Evolutionary conservation across 2,329 filamentous ascomycete genomes (phyloP).

Genomic region (Diaporthe sp.): DNA sequence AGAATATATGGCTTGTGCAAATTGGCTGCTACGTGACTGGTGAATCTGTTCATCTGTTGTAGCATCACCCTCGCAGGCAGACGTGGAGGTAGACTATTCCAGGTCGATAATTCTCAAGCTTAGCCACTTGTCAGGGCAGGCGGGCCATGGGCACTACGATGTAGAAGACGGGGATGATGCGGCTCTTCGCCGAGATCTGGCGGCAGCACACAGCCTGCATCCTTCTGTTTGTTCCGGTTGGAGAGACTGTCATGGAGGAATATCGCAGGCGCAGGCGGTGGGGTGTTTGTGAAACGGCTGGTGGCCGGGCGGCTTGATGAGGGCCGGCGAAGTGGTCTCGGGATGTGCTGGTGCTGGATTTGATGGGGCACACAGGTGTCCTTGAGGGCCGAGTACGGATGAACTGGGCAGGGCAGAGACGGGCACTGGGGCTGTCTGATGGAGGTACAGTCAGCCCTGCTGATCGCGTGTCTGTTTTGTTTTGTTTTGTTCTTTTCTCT

Average conservation of each 20-base stretch:
- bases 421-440: background rate
- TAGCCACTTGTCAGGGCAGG: background rate
- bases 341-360: background rate
- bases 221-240: background rate
- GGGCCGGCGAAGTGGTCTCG: constrained; percentile 17
- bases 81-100: background rate
- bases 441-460: constrained; percentile 5
- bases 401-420: background rate
- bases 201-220: background rate
- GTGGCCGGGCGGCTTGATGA: background rate
- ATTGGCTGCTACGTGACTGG: background rate
- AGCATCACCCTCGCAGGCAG: background rate
- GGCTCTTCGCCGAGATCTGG: background rate
- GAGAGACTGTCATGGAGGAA: background rate
- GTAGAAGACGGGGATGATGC: background rate
- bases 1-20: background rate
- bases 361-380: background rate
- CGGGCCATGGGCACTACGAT: background rate
- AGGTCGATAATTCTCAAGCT: background rate
- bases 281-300: constrained; percentile 15
- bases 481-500: background rate
- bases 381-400: constrained; percentile 14
- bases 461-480: background rate
- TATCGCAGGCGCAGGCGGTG: background rate
- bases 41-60: background rate